Evolutionary conservation across 805 yeast species (phyloP), one percentile per base, ranked within the genome.

Genomic region (Candida piceae): DNA sequence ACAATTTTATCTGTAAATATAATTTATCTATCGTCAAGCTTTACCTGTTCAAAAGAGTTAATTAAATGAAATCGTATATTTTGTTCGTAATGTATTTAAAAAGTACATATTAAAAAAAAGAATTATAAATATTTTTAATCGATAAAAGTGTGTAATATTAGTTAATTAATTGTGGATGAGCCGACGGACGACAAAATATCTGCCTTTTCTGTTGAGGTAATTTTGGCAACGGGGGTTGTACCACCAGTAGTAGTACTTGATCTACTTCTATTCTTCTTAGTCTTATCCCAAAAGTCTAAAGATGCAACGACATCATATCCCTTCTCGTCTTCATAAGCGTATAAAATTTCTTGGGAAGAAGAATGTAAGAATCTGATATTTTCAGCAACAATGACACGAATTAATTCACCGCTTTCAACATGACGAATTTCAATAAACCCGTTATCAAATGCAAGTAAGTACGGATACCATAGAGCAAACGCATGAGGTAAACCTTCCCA

Each of bases 401-500:
- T 72, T 41, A 93, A 65, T 47, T 82, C 94, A 4, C 93, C 88
- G 13, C 85, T 78, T 49, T 88, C 95, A 53, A 89, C 87, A 49
- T 88, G 87, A 41, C 98, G 73, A 32, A 93, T 84, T 64, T 93
- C 98, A 57, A 93, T 86, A 51, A 93, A 88, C 40, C 77, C 82
- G 15, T 80, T 75, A 56, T 90, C 97, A 63, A 93, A 93, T 5
- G 96, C 93, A 34, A 93, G 64, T 37, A 93, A 67, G 55, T 88
- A 90, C 4, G 98, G 98, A 63, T 89, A 90, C 74, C 95, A 87
- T 31, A 93, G 70, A 13, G 97, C 94, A 59, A 93, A 87, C 43
- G 81, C 78, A 53, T 84, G 93, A 5, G 98, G 97, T 35, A 80
- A 75, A 25, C 97, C 97, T 63, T 93, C 97, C 98, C 98, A 93